Base-by-base conservation (phyloP, 495 filamentous ascomycete genomes). In the Aspergillus coremiiformis region DNA sequence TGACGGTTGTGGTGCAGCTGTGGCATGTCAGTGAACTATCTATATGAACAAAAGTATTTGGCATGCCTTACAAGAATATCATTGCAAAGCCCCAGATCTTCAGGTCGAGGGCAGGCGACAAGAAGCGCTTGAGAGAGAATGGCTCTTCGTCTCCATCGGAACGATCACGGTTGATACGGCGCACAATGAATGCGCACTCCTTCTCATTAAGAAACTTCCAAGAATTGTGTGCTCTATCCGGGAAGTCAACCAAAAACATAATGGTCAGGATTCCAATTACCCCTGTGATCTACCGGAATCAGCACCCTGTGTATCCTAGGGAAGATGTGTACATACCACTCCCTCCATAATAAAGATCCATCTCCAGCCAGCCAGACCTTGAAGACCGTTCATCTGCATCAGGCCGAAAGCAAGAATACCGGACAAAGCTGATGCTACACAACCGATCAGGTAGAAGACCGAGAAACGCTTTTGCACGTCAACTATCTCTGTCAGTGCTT, bases 341-440 rank as follows among this genome's bases (percentile, higher is more conserved):
- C 79, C 79, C 52, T 84, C 78, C 15, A 84, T 74, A 58, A 84
- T 80, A 62, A 84, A 83, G 30, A 80, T 80, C 81, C 81, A 84
- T 39, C 78, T 63, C 84, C 84, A 86, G 22, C 84, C 84, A 17
- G 56, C 62, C 5, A 79, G 57, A 0, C 71, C 73, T 14, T 67
- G 63, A 0, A 66, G 57, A 5, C 78, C 78, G 12, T 69, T 58
- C 68, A 83, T 67, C 52, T 83, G 78, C 76, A 82, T 82, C 52
- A 86, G 60, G 6, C 83, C 83, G 45, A 77, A 85, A 11, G 84
- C 82, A 9, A 87, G 61, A 45, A 87, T 84, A 56, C 83, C 82
- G 0, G 75, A 66, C 58, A 82, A 76, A 0, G 78, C 83, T 15
- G 78, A 77, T 9, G 84, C 83, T 1, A 83, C 68, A 39, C 73